These are phyloP conservation scores for Keithomyces neogunnii DNA, from an alignment of 2,329 filamentous ascomycete species.

Conservation along the genomic window DNA sequence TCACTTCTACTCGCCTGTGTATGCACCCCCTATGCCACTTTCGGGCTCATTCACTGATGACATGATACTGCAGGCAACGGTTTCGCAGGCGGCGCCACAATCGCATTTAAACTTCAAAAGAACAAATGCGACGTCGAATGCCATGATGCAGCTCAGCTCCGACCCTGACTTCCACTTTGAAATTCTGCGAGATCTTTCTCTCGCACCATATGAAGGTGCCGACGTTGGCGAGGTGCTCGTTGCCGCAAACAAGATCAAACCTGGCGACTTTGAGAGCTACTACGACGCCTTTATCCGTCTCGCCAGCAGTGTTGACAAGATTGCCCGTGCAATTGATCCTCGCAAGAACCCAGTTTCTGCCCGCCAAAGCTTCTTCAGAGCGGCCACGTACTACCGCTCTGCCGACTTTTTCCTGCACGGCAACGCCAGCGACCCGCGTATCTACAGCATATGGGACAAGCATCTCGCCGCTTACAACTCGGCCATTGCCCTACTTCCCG, in stretches of 20 bases:
- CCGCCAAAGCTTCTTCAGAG: constrained; percentile 22
- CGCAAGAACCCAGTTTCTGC: constrained; percentile 17
- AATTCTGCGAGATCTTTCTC: constrained; percentile 13
- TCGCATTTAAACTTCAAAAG: background rate
- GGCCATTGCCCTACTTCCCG: constrained; percentile 24
- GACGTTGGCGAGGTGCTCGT: constrained; percentile 25
- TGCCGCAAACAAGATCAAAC: constrained; percentile 17
- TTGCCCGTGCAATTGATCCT: constrained; percentile 12
- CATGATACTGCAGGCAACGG: background rate
- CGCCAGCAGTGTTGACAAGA: constrained; percentile 12
- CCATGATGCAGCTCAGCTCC: constrained; percentile 11
- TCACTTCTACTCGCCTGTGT: background rate
- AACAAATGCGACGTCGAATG: background rate
- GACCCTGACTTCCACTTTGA: constrained; percentile 16
- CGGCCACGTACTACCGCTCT: constrained; percentile 31
- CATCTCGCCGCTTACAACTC: constrained; percentile 28
- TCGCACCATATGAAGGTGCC: constrained; percentile 4
- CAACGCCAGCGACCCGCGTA: constrained; percentile 30
- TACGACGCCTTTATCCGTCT: constrained; percentile 14
- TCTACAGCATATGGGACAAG: constrained; percentile 27
- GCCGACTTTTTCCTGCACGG: constrained; percentile 33
- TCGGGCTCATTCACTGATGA: background rate
- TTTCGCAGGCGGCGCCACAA: background rate
- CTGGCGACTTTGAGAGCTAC: constrained; percentile 16
- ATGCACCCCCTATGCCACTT: background rate